Percentiles rank a stretch among this genome's conserved stretches.
These are phyloP conservation scores for Xylariaceae sp. DNA, from an alignment of 2,329 filamentous ascomycete species.

Conservation along the genomic window DNA sequence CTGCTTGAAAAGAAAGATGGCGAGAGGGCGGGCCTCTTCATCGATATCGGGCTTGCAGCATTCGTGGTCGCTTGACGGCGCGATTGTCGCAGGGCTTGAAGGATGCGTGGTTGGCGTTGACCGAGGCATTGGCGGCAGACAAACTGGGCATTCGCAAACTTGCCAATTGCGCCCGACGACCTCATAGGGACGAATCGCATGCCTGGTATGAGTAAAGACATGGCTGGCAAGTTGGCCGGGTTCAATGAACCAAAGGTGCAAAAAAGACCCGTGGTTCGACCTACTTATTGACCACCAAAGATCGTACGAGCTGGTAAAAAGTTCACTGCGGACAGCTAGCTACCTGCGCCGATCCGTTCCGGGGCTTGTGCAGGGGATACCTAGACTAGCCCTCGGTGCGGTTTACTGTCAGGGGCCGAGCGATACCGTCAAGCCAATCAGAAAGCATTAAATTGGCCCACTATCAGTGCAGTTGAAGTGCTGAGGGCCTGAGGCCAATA, in stretches of 20 bases:
- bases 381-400: too few relatives aligned
- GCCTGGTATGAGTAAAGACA: slow-evolving; percentile 40
- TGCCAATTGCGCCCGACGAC: slow-evolving; percentile 23
- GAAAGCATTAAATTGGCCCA: too few relatives aligned
- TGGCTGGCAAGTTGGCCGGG: too few relatives aligned
- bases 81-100: slow-evolving; percentile 27
- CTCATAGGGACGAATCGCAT: slow-evolving; percentile 37
- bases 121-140: slow-evolving; percentile 46
- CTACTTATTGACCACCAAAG: too few relatives aligned
- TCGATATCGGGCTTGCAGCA: slow-evolving; percentile 13
- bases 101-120: slow-evolving; percentile 34
- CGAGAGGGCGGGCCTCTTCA: slow-evolving; percentile 6
- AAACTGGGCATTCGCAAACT: slow-evolving; percentile 31
- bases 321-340: neutral
- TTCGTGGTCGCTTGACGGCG: slow-evolving; percentile 36
- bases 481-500: too few relatives aligned
- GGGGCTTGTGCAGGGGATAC: too few relatives aligned
- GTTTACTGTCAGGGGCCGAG: too few relatives aligned
- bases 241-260: too few relatives aligned
- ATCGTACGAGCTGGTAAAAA: slow-evolving; percentile 2
- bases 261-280: too few relatives aligned
- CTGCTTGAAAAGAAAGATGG: slow-evolving; percentile 21
- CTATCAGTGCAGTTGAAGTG: too few relatives aligned
- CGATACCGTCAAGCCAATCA: too few relatives aligned
- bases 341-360: neutral